Evolutionary conservation across 2,329 filamentous ascomycete species (phyloP).

Genomic region (Arthrobotrys sphaeroides): DNA sequence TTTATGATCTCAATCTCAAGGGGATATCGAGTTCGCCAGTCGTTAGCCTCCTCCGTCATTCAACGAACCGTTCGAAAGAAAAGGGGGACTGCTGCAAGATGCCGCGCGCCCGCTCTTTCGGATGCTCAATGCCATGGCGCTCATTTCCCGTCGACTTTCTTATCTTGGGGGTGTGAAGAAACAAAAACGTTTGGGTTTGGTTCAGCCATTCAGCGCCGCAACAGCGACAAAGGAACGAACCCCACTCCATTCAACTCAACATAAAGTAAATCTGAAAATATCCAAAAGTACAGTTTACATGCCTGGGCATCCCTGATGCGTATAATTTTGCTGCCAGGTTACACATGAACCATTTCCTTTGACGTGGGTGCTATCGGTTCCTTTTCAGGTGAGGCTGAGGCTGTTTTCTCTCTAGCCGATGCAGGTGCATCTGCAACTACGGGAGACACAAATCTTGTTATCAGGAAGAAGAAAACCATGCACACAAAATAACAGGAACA

Average conservation of each 20-base stretch:
- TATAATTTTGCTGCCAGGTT: slow-evolving; percentile 7
- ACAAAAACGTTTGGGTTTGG: background rate
- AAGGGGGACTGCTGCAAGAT: slow-evolving; percentile 41
- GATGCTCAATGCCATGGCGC: slow-evolving; percentile 30
- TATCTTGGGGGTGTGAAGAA: background rate
- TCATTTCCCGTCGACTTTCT: slow-evolving; percentile 33
- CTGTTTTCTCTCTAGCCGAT: background rate
- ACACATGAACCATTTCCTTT: slow-evolving; percentile 16
- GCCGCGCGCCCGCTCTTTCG: slow-evolving; percentile 45
- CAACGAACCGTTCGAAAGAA: slow-evolving; percentile 1
- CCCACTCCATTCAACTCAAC: background rate
- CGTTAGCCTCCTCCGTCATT: slow-evolving; percentile 27
- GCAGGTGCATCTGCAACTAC: slow-evolving; percentile 5
- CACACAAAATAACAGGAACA: background rate
- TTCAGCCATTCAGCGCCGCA: background rate
- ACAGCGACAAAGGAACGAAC: background rate
- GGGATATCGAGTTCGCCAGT: background rate
- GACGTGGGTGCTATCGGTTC: background rate
- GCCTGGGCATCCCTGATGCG: background rate
- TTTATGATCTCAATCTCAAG: background rate
- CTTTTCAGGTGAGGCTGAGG: slow-evolving; percentile 46
- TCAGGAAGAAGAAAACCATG: background rate
- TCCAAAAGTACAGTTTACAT: background rate
- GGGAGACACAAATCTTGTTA: slow-evolving; percentile 9
- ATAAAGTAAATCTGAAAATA: background rate